These are phyloP conservation scores for Psidium guajava DNA, from an alignment of 345 rosid genomes.

Conservation along the genomic window DNA sequence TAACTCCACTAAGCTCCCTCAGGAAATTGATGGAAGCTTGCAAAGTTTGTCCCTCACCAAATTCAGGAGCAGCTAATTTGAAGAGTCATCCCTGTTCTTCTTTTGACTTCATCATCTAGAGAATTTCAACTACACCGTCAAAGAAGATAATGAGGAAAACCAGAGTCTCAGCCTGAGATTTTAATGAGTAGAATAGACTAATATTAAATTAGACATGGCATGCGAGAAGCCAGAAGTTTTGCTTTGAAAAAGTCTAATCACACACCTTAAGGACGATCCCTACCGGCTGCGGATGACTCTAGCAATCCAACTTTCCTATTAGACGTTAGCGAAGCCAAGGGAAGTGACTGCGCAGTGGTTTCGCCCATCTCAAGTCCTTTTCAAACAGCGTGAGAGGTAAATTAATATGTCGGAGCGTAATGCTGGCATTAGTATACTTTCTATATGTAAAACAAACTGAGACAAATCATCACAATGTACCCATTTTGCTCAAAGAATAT, in stretches of 20 bases:
- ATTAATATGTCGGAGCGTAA: background rate
- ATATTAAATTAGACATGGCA: background rate
- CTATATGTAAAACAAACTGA: background rate
- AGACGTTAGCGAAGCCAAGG: constrained; percentile 15
- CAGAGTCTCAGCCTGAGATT: background rate
- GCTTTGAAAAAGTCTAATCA: background rate
- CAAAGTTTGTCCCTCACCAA: background rate
- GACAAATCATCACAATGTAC: background rate
- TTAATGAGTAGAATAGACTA: background rate
- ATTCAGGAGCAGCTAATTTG: background rate
- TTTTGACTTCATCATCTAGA: background rate
- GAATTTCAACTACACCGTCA: background rate
- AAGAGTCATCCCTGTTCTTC: background rate
- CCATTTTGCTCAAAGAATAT: background rate
- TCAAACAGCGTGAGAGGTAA: background rate
- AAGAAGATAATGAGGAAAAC: background rate
- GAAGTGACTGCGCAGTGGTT: constrained; percentile 4
- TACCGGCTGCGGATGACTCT: constrained; percentile 10
- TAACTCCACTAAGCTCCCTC: background rate
- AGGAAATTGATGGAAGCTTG: background rate
- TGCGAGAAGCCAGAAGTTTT: background rate
- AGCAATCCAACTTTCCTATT: constrained; percentile 6
- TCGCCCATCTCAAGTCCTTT: constrained; percentile 18
- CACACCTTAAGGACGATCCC: constrained; percentile 10
- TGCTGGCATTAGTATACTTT: background rate